phyloP scores from a whole-genome alignment of 2,329 filamentous ascomycete species.

The Ustulina deusta region DNA sequence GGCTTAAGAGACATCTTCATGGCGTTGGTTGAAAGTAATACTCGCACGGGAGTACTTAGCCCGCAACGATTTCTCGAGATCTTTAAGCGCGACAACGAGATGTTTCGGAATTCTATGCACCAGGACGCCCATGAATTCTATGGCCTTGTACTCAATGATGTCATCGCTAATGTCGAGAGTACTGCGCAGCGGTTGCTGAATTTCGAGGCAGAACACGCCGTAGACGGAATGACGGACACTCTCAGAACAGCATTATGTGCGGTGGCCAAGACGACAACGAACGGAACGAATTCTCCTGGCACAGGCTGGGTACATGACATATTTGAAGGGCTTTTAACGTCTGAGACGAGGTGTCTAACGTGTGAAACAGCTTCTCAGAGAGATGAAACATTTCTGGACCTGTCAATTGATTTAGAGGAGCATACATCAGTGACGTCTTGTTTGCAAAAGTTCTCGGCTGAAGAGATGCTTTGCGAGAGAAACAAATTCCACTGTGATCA shows the following conservation, averaged over 20 bases:
- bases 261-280: slow-evolving; percentile 51
- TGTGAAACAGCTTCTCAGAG: slow-evolving; percentile 96
- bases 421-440: slow-evolving; percentile 97
- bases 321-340: slow-evolving; percentile 93
- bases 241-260: slow-evolving; percentile 60
- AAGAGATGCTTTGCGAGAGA: slow-evolving; percentile 97
- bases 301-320: slow-evolving; percentile 96
- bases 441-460: slow-evolving; percentile 93
- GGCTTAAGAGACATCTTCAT: slow-evolving; percentile 97
- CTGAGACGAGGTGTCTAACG: slow-evolving; percentile 94
- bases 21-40: slow-evolving; percentile 82
- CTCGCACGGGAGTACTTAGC: slow-evolving; percentile 89
- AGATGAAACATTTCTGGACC: slow-evolving; percentile 94
- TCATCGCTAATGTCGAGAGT: slow-evolving; percentile 93
- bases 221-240: slow-evolving; percentile 63
- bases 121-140: slow-evolving; percentile 99
- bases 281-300: slow-evolving; percentile 67
- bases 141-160: slow-evolving; percentile 93
- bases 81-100: slow-evolving; percentile 92
- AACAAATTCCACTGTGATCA: slow-evolving; percentile 99
- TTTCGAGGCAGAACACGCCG: slow-evolving; percentile 56
- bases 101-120: slow-evolving; percentile 97
- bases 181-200: slow-evolving; percentile 76
- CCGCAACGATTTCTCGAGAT: slow-evolving; percentile 95
- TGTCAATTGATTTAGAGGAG: slow-evolving; percentile 95